Conservation (phyloP, 768 basidiomycete genomes). For the Infundibulicybe gibba region DNA sequence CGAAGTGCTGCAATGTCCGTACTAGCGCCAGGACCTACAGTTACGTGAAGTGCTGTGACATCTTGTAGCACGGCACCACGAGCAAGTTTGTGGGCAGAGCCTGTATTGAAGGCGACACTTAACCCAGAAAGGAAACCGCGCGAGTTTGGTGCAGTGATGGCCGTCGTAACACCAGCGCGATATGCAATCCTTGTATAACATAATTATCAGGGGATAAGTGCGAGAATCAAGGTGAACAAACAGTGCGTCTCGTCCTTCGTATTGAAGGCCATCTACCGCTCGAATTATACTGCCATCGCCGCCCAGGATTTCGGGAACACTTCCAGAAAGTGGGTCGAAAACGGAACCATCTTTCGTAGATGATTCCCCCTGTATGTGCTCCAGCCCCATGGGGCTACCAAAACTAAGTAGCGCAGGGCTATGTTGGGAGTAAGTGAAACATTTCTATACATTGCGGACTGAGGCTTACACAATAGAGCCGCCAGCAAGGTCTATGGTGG, state of each 20-base stretch:
- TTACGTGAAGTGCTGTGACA: slow-evolving; percentile 62
- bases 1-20: slow-evolving; percentile 60
- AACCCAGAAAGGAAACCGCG: slow-evolving; percentile 59
- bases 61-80: slow-evolving; percentile 63
- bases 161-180: slow-evolving; percentile 68
- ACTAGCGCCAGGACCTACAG: slow-evolving; percentile 50
- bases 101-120: slow-evolving; percentile 56
- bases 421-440: slow-evolving; percentile 54
- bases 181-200: slow-evolving; percentile 57
- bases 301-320: slow-evolving; percentile 34
- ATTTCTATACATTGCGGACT: slow-evolving; percentile 58
- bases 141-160: slow-evolving; percentile 56
- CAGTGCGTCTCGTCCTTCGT: slow-evolving; percentile 48
- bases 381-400: not conserved
- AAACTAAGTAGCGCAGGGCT: slow-evolving; percentile 39
- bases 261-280: slow-evolving; percentile 64
- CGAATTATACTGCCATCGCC: slow-evolving; percentile 39
- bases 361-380: slow-evolving; percentile 33
- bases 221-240: slow-evolving; percentile 23
- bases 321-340: slow-evolving; percentile 42
- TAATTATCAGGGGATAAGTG: not conserved
- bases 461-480: slow-evolving; percentile 48
- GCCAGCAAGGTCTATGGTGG: slow-evolving; percentile 54
- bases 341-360: slow-evolving; percentile 67
- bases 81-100: slow-evolving; percentile 55